These are phyloP conservation scores for Yamadazyma akitaensis DNA, from an alignment of 805 yeast species.

Conservation along the genomic window DNA sequence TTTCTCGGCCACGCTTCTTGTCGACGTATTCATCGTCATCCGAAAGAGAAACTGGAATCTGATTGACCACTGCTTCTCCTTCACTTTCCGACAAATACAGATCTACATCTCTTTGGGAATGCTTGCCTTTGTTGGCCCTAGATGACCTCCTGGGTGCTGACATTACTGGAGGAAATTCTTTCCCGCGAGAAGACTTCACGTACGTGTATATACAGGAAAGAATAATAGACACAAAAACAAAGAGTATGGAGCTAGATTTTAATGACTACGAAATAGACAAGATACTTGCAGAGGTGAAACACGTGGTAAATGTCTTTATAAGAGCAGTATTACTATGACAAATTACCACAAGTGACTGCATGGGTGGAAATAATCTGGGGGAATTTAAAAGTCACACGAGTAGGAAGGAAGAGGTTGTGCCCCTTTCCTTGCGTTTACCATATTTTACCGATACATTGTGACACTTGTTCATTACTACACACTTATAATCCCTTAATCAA, in stretches of 20 bases:
- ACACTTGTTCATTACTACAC: background rate
- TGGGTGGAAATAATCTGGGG: no score
- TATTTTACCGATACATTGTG: background rate
- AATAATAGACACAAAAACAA: no score
- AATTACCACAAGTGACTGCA: no score
- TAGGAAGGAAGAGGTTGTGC: no score
- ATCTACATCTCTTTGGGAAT: constrained; percentile 22
- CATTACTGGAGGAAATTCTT: background rate
- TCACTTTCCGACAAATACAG: constrained; percentile 9
- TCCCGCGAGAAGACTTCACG: background rate
- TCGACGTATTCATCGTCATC: constrained; percentile 7
- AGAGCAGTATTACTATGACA: no score
- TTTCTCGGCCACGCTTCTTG: background rate
- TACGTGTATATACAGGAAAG: background rate
- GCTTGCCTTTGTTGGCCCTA: constrained; percentile 40
- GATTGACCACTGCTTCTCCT: constrained; percentile 6
- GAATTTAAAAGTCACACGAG: no score
- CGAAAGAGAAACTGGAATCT: background rate
- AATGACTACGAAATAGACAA: no score
- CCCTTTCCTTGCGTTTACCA: no score
- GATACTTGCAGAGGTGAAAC: no score
- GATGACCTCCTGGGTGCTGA: constrained; percentile 29
- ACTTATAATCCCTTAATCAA: constrained; percentile 30
- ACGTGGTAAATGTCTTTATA: no score
- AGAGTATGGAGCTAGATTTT: no score